Percentiles rank a stretch among this genome's conserved stretches.
These are phyloP conservation scores for Viola pubescens DNA, from an alignment of 441 rosid genomes.

Conservation along the genomic window DNA sequence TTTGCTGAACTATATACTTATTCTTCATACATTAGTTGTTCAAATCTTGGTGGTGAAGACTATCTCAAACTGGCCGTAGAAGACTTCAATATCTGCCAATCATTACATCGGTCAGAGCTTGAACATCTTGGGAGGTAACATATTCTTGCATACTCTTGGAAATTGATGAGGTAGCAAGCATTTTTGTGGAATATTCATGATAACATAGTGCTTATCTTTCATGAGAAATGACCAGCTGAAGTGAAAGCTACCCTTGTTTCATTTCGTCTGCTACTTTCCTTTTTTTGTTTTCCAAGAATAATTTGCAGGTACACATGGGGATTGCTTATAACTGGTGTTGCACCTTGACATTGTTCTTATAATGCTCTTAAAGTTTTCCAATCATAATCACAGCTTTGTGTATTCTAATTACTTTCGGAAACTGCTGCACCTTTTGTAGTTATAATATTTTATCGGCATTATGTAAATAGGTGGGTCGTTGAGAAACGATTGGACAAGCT, in stretches of 20 bases:
- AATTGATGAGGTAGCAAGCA: neutral
- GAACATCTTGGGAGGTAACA: constrained; percentile 57
- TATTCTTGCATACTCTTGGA: neutral
- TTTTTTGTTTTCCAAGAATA: neutral
- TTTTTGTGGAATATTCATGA: neutral
- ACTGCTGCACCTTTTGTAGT: neutral
- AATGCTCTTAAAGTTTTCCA: neutral
- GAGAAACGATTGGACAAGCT: constrained; percentile 61
- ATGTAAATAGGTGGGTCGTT: constrained; percentile 54
- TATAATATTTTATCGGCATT: neutral
- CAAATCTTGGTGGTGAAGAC: constrained; percentile 32
- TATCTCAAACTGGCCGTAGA: constrained; percentile 56
- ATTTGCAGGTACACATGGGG: neutral
- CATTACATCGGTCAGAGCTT: constrained; percentile 51
- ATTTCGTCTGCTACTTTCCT: neutral
- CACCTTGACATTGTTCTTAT: neutral
- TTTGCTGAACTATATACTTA: constrained; percentile 3
- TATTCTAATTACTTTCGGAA: neutral
- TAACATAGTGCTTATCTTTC: too few relatives aligned
- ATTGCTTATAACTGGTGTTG: neutral
- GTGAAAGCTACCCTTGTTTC: neutral
- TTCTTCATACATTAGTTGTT: constrained; percentile 31
- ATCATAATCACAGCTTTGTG: neutral
- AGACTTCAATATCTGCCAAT: constrained; percentile 70
- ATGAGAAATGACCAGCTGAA: neutral